phyloP scores from a whole-genome alignment of 768 basidiomycete species.

The Amanita pallidorosea region DNA sequence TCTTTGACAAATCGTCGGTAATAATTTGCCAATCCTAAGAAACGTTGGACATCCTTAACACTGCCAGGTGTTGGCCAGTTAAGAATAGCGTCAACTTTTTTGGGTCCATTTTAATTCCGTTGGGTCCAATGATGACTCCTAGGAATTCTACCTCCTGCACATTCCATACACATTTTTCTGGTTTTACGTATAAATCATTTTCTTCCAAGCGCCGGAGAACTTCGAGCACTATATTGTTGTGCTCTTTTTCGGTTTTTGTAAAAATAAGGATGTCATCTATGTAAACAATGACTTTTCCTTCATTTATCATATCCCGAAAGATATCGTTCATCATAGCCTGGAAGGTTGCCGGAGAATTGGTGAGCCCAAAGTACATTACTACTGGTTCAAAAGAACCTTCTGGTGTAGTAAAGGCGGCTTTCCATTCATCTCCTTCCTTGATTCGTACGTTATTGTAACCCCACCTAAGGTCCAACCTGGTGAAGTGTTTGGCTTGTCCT shows the following conservation, averaged over 20 bases:
- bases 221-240: neutral
- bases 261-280: constrained; percentile 14
- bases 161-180: neutral
- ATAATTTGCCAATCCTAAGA: no score
- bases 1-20: neutral
- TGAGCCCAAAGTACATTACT: neutral
- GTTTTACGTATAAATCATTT: neutral
- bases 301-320: constrained; percentile 6
- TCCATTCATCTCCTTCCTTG: no score
- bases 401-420: no score
- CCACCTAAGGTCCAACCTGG: no score
- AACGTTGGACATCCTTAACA: no score
- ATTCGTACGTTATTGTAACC: no score
- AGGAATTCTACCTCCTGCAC: neutral
- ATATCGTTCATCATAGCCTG: neutral
- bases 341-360: neutral
- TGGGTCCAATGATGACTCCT: neutral
- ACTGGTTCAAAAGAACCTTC: neutral
- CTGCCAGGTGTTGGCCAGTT: neutral
- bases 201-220: neutral
- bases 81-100: neutral
- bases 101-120: neutral
- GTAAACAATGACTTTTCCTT: constrained; percentile 23
- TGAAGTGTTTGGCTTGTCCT: no score
- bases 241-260: neutral